Conservation (phyloP, 2,329 filamentous ascomycete species). For the Pyrenophora graminea region DNA sequence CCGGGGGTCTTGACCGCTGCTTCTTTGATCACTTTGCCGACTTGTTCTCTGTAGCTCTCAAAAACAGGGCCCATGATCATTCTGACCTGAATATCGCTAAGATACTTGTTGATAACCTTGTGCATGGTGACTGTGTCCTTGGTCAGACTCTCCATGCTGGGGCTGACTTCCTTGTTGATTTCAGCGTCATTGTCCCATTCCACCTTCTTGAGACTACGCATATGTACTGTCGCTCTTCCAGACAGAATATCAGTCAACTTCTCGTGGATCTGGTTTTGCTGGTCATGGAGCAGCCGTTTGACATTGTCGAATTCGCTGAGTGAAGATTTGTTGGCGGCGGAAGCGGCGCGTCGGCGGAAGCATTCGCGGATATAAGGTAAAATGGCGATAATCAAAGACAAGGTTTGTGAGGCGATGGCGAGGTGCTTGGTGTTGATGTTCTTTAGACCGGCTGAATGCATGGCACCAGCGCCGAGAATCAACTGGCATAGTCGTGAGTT, state of each 20-base stretch:
- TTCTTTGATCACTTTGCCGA: conserved; percentile 71
- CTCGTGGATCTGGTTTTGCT: conserved; percentile 87
- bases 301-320: conserved; percentile 88
- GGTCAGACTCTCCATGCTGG: conserved; percentile 83
- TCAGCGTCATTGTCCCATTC: conserved; percentile 67
- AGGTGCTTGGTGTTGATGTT: conserved; percentile 93
- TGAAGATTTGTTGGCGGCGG: conserved; percentile 50
- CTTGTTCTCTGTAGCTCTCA: conserved; percentile 76
- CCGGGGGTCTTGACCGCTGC: conserved; percentile 66
- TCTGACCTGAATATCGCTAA: conserved; percentile 74
- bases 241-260: conserved; percentile 94
- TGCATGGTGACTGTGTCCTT: conserved; percentile 87
- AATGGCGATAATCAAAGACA: conserved; percentile 84
- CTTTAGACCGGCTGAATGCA: conserved; percentile 82
- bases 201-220: conserved; percentile 73
- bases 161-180: conserved; percentile 55
- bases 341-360: conserved; percentile 70
- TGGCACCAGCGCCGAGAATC: conserved; percentile 92
- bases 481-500: conserved; percentile 96
- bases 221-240: conserved; percentile 72
- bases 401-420: conserved; percentile 84
- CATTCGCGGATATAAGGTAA: conserved; percentile 92
- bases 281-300: conserved; percentile 80
- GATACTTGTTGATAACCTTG: conserved; percentile 78
- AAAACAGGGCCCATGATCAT: conserved; percentile 90